Percentiles rank a stretch among this genome's conserved stretches.
phyloP scores from a whole-genome alignment of 2,329 filamentous ascomycete species.

The Botrytis fabae region DNA sequence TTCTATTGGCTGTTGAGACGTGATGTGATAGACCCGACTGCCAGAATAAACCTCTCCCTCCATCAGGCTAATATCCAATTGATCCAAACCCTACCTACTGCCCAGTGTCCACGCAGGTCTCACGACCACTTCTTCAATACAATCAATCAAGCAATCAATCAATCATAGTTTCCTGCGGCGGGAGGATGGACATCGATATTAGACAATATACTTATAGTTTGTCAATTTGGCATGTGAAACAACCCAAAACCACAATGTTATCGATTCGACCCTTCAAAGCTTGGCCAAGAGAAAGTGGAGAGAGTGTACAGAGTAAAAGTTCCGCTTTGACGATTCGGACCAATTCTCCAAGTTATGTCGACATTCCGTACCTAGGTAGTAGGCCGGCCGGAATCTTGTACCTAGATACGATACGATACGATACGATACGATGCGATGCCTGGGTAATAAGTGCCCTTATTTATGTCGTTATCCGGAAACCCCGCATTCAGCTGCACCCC shows the following conservation, averaged over 20 bases:
- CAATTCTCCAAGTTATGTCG: conserved; percentile 1
- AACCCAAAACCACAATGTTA: not conserved
- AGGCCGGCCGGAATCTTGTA: not conserved
- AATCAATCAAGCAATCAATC: not conserved
- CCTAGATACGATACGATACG: not conserved
- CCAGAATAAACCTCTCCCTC: not conserved
- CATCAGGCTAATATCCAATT: not conserved
- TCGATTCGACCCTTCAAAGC: conserved; percentile 7
- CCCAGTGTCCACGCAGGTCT: not conserved
- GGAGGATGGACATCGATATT: not conserved
- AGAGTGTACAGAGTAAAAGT: not conserved
- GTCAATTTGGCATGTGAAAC: not conserved
- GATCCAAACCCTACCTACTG: not conserved
- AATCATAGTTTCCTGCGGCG: not conserved
- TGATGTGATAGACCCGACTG: conserved; percentile 9
- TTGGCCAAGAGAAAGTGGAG: conserved; percentile 1
- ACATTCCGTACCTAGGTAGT: not conserved
- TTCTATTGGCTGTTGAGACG: not conserved
- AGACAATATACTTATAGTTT: not conserved
- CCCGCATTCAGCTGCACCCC: conserved; percentile 13
- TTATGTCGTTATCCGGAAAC: not conserved
- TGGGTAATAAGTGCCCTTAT: not conserved
- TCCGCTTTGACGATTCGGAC: conserved; percentile 15
- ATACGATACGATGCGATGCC: not conserved
- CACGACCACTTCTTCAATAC: not conserved